These are phyloP conservation scores for Lycium barbarum DNA, from an alignment of 257 asterid genomes.

Conservation along the genomic window DNA sequence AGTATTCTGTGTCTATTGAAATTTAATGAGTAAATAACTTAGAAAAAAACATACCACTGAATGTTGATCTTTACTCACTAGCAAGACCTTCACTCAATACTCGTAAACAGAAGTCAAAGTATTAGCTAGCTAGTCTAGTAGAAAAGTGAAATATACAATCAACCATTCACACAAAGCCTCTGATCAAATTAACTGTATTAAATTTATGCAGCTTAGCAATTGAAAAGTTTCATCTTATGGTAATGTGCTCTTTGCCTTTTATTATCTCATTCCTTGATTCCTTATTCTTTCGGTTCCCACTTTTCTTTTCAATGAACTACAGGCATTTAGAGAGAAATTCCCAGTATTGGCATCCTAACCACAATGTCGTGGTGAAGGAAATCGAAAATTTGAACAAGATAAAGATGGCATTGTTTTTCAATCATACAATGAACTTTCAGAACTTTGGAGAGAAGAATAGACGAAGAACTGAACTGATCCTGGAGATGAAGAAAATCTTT, in stretches of 20 bases:
- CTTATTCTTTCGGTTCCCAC: no score
- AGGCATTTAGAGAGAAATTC: slow-evolving; percentile 72
- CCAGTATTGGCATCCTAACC: slow-evolving; percentile 83
- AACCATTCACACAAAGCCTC: no score
- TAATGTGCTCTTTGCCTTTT: not conserved
- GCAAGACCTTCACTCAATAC: no score
- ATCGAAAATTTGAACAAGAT: slow-evolving; percentile 91
- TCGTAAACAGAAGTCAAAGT: no score
- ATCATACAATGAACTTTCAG: slow-evolving; percentile 88
- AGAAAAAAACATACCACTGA: no score
- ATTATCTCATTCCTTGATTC: not conserved
- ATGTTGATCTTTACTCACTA: no score
- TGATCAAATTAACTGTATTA: no score
- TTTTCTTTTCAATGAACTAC: not conserved
- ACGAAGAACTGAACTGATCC: slow-evolving; percentile 67
- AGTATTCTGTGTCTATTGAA: not conserved
- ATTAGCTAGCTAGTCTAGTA: no score
- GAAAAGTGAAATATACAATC: no score
- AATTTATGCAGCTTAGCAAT: no score
- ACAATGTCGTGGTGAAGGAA: slow-evolving; percentile 84
- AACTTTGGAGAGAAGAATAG: slow-evolving; percentile 63
- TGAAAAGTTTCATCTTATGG: no score
- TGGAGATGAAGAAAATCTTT: slow-evolving; percentile 75
- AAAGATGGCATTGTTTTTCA: slow-evolving; percentile 71
- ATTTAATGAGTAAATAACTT: no score